Evolutionary conservation across 2,329 filamentous ascomycete genomes (phyloP).

Genomic region (Xylariales sp.): DNA sequence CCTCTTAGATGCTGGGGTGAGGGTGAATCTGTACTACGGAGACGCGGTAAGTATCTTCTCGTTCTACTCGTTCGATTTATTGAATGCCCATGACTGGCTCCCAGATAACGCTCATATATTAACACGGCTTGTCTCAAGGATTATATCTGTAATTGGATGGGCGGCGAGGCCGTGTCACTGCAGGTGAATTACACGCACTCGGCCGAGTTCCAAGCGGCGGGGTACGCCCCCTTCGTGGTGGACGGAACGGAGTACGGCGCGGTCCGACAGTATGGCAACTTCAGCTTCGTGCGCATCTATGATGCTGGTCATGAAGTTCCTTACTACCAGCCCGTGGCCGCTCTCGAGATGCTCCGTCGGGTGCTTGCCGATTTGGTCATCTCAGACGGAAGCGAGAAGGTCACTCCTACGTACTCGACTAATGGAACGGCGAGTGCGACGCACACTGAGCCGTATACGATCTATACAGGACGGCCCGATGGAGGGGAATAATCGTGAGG

Average conservation of each 20-base stretch:
- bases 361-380: slow-evolving; percentile 52
- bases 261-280: slow-evolving; percentile 69
- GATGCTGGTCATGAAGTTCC: slow-evolving; percentile 59
- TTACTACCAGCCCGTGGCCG: slow-evolving; percentile 53
- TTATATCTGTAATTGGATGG: slow-evolving; percentile 57
- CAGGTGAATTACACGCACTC: slow-evolving; percentile 38
- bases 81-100: not conserved
- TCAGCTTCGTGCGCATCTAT: slow-evolving; percentile 62
- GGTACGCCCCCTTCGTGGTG: slow-evolving; percentile 52
- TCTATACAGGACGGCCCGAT: not conserved
- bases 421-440: not conserved
- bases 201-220: slow-evolving; percentile 45
- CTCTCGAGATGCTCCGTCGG: slow-evolving; percentile 54
- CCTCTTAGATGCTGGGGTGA: slow-evolving; percentile 59
- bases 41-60: slow-evolving; percentile 31
- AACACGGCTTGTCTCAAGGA: slow-evolving; percentile 30
- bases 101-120: not conserved
- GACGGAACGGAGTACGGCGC: slow-evolving; percentile 56
- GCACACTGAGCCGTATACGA: not conserved
- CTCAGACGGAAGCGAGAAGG: slow-evolving; percentile 42
- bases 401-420: not conserved
- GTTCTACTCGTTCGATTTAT: not conserved
- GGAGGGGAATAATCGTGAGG: too few species aligned
- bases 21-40: slow-evolving; percentile 68
- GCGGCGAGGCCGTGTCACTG: slow-evolving; percentile 53